phyloP scores from a whole-genome alignment of 2,329 filamentous ascomycete genomes.

The Calcarisporium arbuscula region DNA sequence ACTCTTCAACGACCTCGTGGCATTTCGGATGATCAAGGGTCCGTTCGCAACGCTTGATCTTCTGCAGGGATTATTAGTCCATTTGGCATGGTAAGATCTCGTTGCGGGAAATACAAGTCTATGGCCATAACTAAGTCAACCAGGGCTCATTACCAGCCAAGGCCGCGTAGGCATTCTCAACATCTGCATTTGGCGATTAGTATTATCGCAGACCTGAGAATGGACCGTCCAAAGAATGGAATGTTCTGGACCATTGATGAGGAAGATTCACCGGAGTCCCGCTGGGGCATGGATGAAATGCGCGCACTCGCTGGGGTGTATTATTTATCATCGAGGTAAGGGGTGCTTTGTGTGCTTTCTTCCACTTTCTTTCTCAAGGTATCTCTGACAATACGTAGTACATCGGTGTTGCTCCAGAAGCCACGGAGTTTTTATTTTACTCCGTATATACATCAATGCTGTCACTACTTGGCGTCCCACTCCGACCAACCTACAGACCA shows the following conservation, averaged over 20 bases:
- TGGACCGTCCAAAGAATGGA: conserved; percentile 20
- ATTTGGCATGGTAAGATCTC: conserved; percentile 21
- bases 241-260: conserved; percentile 21
- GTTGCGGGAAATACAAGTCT: conserved; percentile 3
- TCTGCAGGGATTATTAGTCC: conserved; percentile 23
- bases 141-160: conserved; percentile 26
- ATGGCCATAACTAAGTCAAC: background rate
- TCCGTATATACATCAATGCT: conserved; percentile 20
- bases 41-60: conserved; percentile 21
- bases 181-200: conserved; percentile 23
- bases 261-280: conserved; percentile 9
- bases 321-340: conserved; percentile 24
- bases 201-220: conserved; percentile 23
- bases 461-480: conserved; percentile 12
- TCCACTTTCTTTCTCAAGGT: background rate
- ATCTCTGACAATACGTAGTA: conserved; percentile 14
- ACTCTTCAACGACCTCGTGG: conserved; percentile 21
- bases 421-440: conserved; percentile 20
- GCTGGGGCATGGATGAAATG: conserved; percentile 20
- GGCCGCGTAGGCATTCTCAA: conserved; percentile 20
- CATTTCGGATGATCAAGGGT: conserved; percentile 15
- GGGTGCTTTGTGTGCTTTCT: too few species aligned
- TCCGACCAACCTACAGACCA: conserved; percentile 16
- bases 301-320: conserved; percentile 24
- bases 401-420: conserved; percentile 24